Evolutionary conservation across 2,329 filamentous ascomycete species (phyloP), one percentile per base, ranked within the genome.

Genomic region (Diaporthe nobilis): DNA sequence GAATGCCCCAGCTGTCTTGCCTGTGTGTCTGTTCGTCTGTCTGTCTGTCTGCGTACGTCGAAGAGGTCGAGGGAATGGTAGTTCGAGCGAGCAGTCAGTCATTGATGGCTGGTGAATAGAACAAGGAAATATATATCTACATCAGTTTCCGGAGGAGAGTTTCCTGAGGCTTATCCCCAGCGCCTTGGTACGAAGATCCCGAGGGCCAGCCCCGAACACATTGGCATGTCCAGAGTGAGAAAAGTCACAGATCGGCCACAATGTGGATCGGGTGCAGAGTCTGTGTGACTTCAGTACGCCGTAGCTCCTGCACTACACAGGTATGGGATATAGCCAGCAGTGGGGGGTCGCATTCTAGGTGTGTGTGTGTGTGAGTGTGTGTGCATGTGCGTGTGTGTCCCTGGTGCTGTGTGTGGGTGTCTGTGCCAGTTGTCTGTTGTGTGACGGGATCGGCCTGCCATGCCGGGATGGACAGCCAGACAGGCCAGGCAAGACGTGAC

Each of bases 1-100:
- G 63, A 53, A 68, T 53, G 63, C 12, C 44, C 44, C 34, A 9
- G 22, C 65, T 53, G 65, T 68, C 65, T 68, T 53, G 22, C 31
- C 22, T 47, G 34, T 42, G 22, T 8, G 31, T 31, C 31, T 31
- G 31, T 28, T 3, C 4, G 60, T 31, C 25, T 47, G 39, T 31
- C 25, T n/a, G 37, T 61, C 37, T 42, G 58, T 20, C 13, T 44
- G 58, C 7, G 15, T 37, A 37, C 37, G 31, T 37, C 12, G 25
- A 34, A n/a, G 61, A 31, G 8, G 60, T 12, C 9, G 22, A 25
- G 22, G 22, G 20, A 53, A 4, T 9, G 25, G 6, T 4, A 31
- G 12, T 37, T 8, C 1, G 34, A 53, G n/a, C 7, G 28, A 13
- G 6, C 9, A 53, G 28, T n/a, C 37, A n/a, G 20, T 55, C 25